Evolutionary conservation across 2,329 filamentous ascomycete genomes (phyloP), one percentile per base, ranked within the genome.

Genomic region (Bertia moriformis): DNA sequence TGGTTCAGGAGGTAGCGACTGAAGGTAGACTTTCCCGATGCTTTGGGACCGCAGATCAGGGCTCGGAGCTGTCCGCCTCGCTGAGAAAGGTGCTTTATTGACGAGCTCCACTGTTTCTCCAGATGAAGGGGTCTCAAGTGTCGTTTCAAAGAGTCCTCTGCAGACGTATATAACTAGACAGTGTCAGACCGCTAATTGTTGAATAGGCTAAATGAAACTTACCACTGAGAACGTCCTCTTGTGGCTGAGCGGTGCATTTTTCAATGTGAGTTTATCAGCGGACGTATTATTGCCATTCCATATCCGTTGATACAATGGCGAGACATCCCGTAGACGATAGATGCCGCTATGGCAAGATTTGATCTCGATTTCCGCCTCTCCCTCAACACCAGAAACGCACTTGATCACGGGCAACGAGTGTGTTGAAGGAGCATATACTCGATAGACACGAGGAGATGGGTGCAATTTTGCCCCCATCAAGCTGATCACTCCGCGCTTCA

Each of bases 1-100:
- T 69, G 62, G 46, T 78, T 78, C 14, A 66, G 48, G 4, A 78
- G 52, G 41, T 71, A 60, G 38, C 67, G 66, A 41, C 64, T 63
- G 45, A 78, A 71, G 0, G 70, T 76, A 5, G 73, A 77, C 49
- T 78, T 76, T 18, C 73, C 73, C 18, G 70, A 65, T 1, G 60
- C 63, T 44, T 74, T 69, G 4, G 66, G 60, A 4, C 73, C 73
- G 40, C 68, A 66, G 4, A 73, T 53, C 38, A 77, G 50, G 4
- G 69, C 61, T 41, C 51, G 52, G 38, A 54, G 53, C 45, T 44
- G 51, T 40, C 50, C 59, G 45, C 51, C 58, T 46, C 49, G 61
- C 43, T 51, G 57, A 39, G 56, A 65, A 39, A 60, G 55, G 22
- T 56, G 56, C 49, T 59, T 66, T 46, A 60, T 66, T 13, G 55